Conservation (phyloP, 1,284 basidiomycete genomes). For the Moniliella sp. region DNA sequence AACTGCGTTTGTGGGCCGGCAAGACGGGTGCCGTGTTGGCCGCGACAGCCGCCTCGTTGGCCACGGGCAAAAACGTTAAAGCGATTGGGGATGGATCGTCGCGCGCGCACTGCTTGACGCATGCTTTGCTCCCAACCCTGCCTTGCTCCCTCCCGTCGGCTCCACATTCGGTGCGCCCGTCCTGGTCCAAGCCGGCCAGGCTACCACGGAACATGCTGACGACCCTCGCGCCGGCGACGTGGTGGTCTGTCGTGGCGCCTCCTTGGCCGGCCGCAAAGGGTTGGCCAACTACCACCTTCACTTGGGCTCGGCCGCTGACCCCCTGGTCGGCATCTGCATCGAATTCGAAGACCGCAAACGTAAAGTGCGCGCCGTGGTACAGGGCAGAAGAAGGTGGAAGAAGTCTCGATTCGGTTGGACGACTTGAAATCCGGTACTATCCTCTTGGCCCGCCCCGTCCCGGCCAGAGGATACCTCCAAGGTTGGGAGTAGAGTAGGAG, state of each 20-base stretch:
- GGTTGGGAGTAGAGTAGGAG: too few relatives aligned
- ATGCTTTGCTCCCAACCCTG: slow-evolving; percentile 51
- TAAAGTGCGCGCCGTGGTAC: slow-evolving; percentile 10
- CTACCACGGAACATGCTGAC: slow-evolving; percentile 47
- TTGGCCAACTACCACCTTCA: slow-evolving; percentile 50
- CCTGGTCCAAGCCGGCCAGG: slow-evolving; percentile 42
- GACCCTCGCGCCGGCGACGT: slow-evolving; percentile 72
- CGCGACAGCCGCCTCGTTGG: too few relatives aligned
- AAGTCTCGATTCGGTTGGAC: slow-evolving; percentile 60
- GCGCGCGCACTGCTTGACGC: too few relatives aligned
- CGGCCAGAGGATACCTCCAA: slow-evolving; percentile 9
- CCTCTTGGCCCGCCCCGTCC: slow-evolving; percentile 28
- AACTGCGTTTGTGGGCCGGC: slow-evolving; percentile 49
- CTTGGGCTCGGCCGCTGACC: slow-evolving; percentile 43
- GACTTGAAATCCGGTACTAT: slow-evolving; percentile 65
- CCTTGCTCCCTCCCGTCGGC: slow-evolving; percentile 35
- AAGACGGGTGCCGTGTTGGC: slow-evolving; percentile 53
- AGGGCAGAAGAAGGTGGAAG: slow-evolving; percentile 55
- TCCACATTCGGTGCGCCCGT: slow-evolving; percentile 7
- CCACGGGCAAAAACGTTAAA: slow-evolving; percentile 47
- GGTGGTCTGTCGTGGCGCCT: slow-evolving; percentile 51
- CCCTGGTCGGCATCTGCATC: slow-evolving; percentile 51
- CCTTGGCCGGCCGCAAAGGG: slow-evolving; percentile 63
- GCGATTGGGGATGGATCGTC: slow-evolving; percentile 53
- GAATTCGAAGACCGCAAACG: slow-evolving; percentile 43